Conservation (phyloP, 148 eudicot genomes). For the Agrostemma githago region DNA sequence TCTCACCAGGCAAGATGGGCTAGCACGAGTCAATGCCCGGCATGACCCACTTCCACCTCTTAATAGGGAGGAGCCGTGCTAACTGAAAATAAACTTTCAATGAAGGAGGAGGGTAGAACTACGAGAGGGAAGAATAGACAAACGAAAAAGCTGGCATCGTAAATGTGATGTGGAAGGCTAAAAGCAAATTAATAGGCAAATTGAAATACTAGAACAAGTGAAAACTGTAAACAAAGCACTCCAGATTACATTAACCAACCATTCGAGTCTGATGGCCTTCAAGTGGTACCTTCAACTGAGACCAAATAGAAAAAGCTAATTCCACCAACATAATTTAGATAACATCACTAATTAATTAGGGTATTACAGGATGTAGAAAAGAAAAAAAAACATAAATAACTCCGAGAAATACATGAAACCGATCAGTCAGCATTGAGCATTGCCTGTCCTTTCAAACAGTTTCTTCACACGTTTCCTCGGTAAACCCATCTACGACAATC, state of each 20-base stretch:
- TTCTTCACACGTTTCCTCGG: slow-evolving; percentile 15
- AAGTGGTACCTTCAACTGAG: not conserved
- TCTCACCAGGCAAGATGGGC: too few species aligned
- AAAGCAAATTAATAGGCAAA: not conserved
- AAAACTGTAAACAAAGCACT: not conserved
- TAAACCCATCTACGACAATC: slow-evolving; percentile 19
- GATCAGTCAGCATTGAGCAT: not conserved
- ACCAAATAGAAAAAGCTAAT: not conserved
- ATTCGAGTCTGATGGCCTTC: not conserved
- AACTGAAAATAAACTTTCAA: too few species aligned
- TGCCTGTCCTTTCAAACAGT: slow-evolving; percentile 10
- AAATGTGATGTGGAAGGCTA: not conserved
- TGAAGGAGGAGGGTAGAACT: too few species aligned
- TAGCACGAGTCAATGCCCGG: too few species aligned
- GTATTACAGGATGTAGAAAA: not conserved
- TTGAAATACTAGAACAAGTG: not conserved
- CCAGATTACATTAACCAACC: not conserved
- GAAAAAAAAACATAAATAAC: not conserved
- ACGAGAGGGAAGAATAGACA: too few species aligned
- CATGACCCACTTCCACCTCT: too few species aligned
- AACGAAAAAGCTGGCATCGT: too few species aligned
- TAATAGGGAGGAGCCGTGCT: too few species aligned
- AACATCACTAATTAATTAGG: not conserved
- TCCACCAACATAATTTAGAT: not conserved
- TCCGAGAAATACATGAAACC: not conserved